Percentiles rank a stretch among this genome's conserved stretches.
These are phyloP conservation scores for Fusarium sp. DNA, from an alignment of 2,329 filamentous ascomycete species.

Conservation along the genomic window DNA sequence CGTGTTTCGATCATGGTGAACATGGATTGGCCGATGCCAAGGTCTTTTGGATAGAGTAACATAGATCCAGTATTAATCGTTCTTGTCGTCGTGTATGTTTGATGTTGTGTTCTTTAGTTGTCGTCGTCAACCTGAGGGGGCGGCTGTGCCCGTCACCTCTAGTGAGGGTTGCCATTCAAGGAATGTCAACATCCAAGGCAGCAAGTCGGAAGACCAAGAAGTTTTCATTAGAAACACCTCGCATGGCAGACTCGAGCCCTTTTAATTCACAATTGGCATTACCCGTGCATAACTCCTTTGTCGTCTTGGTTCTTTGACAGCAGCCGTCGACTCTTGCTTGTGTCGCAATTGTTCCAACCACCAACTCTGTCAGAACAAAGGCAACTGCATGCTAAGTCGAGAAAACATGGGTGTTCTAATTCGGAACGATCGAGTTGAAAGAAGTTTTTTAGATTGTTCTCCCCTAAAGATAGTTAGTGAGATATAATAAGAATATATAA, in stretches of 20 bases:
- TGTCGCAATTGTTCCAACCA: background rate
- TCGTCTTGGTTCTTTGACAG: background rate
- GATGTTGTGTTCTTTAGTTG: background rate
- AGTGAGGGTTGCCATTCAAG: background rate
- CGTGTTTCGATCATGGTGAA: background rate
- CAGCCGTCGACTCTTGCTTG: background rate
- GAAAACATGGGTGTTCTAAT: rapidly evolving
- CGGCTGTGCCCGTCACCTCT: background rate
- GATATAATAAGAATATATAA: background rate
- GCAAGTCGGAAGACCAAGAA: background rate
- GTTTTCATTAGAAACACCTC: background rate
- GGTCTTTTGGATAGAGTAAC: background rate
- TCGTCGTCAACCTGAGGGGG: background rate
- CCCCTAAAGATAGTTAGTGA: background rate
- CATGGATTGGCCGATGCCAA: background rate
- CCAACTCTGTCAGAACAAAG: background rate
- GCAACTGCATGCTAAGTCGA: background rate
- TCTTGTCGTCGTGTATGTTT: background rate
- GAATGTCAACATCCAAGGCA: background rate
- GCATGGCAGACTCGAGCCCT: background rate
- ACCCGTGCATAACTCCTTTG: background rate
- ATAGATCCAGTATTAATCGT: no score
- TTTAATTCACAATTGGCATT: background rate
- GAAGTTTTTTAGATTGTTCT: background rate
- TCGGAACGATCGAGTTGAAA: background rate